phyloP scores from a whole-genome alignment of 192 early-diverging fungal species.

The Fimicolochytrium jonesii region DNA sequence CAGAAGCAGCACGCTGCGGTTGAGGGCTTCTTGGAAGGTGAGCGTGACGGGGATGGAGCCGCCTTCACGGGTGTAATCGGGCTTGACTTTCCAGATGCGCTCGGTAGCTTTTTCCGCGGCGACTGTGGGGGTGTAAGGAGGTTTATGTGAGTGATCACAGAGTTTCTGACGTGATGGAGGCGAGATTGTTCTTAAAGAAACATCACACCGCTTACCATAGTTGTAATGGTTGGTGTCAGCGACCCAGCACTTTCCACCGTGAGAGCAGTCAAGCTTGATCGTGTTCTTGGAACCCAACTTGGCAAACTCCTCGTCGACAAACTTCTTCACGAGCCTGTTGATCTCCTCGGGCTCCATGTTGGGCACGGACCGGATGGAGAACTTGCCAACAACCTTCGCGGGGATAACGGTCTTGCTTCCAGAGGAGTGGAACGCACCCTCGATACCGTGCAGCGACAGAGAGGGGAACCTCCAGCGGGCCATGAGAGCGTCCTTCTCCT shows the following conservation, averaged over 20 bases:
- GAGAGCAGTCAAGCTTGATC: slow-evolving; percentile 65
- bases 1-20: slow-evolving; percentile 83
- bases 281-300: slow-evolving; percentile 89
- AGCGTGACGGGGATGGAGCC: slow-evolving; percentile 97
- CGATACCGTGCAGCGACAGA: slow-evolving; percentile 93
- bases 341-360: slow-evolving; percentile 73
- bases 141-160: no score
- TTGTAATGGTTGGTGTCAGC: slow-evolving; percentile 87
- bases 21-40: slow-evolving; percentile 92
- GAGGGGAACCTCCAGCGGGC: slow-evolving; percentile 93
- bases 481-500: slow-evolving; percentile 77
- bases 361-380: slow-evolving; percentile 93
- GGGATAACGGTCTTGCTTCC: slow-evolving; percentile 98
- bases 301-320: slow-evolving; percentile 78
- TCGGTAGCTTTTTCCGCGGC: slow-evolving; percentile 89
- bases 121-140: slow-evolving; percentile 53
- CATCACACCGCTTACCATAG: slow-evolving; percentile 65
- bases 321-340: slow-evolving; percentile 65
- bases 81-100: slow-evolving; percentile 84
- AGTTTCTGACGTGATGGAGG: no score
- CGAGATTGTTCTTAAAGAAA: no score
- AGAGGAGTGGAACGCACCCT: slow-evolving; percentile 90
- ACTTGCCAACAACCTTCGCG: slow-evolving; percentile 92
- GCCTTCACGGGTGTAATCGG: slow-evolving; percentile 96
- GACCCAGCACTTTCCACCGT: slow-evolving; percentile 89